These are phyloP conservation scores for Suillus fuscotomentosus DNA, from an alignment of 768 basidiomycete species.

Conservation along the genomic window DNA sequence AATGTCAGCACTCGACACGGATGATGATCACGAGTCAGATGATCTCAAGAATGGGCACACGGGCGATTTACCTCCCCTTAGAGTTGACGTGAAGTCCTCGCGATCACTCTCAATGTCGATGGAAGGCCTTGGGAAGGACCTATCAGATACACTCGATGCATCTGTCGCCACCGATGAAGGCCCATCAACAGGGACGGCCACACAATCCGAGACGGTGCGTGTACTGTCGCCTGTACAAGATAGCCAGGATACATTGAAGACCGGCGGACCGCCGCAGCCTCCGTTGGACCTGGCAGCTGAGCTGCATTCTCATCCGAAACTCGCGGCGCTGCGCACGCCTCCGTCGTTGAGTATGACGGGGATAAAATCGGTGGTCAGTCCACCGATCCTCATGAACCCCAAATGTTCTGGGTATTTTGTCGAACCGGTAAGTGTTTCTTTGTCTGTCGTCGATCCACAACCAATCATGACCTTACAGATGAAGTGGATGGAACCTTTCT, in stretches of 20 bases:
- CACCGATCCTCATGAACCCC: slow-evolving; percentile 71
- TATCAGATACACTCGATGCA: slow-evolving; percentile 30
- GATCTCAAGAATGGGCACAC: slow-evolving; percentile 13
- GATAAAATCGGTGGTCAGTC: slow-evolving; percentile 34
- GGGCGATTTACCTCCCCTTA: slow-evolving; percentile 2
- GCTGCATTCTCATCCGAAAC: slow-evolving; percentile 44
- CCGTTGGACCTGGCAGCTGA: slow-evolving; percentile 43
- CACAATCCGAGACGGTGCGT: slow-evolving; percentile 3
- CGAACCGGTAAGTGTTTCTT: slow-evolving; percentile 70
- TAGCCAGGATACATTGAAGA: not conserved
- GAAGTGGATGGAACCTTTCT: slow-evolving; percentile 92
- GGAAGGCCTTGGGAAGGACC: slow-evolving; percentile 31
- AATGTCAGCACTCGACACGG: slow-evolving; percentile 53
- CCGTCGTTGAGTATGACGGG: slow-evolving; percentile 28
- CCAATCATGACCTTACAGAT: slow-evolving; percentile 45
- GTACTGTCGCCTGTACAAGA: slow-evolving; percentile 1
- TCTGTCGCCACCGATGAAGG: not conserved
- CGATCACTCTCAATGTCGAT: slow-evolving; percentile 26
- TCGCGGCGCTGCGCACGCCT: slow-evolving; percentile 43
- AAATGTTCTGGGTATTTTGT: slow-evolving; percentile 97
- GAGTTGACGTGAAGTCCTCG: slow-evolving; percentile 9
- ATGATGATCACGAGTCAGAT: slow-evolving; percentile 35
- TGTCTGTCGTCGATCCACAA: not conserved
- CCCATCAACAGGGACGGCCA: not conserved
- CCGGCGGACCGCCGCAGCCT: slow-evolving; percentile 4